Evolutionary conservation across 106 monocot species (phyloP).

Genomic region (Dioscorea dumetorum): DNA sequence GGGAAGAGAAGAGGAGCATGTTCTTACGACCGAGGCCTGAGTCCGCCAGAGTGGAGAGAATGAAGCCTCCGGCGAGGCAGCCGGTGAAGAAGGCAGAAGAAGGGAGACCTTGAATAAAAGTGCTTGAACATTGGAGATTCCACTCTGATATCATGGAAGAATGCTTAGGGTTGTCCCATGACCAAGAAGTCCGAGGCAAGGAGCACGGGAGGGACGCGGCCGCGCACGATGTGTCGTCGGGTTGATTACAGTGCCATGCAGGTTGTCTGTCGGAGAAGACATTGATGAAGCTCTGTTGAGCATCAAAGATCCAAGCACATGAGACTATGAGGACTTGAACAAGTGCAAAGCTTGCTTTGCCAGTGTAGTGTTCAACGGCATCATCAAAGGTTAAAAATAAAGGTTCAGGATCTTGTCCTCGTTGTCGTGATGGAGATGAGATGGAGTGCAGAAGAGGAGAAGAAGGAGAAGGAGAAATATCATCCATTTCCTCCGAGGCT

Average conservation of each 20-base stretch:
- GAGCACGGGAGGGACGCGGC: neutral
- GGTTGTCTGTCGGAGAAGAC: slow-evolving; percentile 28
- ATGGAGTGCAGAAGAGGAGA: no score
- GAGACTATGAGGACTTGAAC: slow-evolving; percentile 18
- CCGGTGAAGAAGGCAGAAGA: slow-evolving; percentile 28
- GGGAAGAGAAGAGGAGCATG: slow-evolving; percentile 23
- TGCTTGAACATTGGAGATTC: slow-evolving; percentile 11
- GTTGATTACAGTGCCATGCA: slow-evolving; percentile 18
- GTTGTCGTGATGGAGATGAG: no score
- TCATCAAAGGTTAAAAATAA: slow-evolving; percentile 6
- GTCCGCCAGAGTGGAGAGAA: slow-evolving; percentile 18
- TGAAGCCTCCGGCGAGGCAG: slow-evolving; percentile 25
- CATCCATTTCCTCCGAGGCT: no score
- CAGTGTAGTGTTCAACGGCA: slow-evolving; percentile 3
- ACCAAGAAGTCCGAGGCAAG: slow-evolving; percentile 6
- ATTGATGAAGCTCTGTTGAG: slow-evolving; percentile 35
- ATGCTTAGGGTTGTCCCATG: slow-evolving; percentile 7
- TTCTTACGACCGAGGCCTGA: slow-evolving; percentile 30
- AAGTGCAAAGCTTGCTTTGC: slow-evolving; percentile 9
- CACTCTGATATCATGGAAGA: slow-evolving; percentile 20
- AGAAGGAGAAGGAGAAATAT: no score
- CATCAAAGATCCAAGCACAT: slow-evolving; percentile 21
- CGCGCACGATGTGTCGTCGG: neutral
- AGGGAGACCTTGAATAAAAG: slow-evolving; percentile 11
- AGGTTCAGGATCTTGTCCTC: no score